phyloP scores from a whole-genome alignment of 2,329 filamentous ascomycete species.

The Xylaria digitata region DNA sequence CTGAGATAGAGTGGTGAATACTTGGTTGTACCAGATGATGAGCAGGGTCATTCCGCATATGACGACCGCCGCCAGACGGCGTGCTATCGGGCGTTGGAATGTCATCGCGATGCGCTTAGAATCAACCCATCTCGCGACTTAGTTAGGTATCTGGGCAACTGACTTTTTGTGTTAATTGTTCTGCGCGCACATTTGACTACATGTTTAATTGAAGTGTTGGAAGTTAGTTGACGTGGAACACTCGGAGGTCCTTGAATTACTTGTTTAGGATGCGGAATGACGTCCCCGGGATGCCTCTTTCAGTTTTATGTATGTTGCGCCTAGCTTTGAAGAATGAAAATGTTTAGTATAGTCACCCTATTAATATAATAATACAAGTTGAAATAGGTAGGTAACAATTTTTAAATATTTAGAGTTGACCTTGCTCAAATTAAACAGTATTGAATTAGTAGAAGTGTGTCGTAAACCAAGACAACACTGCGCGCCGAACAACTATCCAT shows the following conservation, averaged over 20 bases:
- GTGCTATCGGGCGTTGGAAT: slow-evolving; percentile 14
- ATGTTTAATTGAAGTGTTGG: not conserved
- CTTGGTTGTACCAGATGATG: slow-evolving; percentile 30
- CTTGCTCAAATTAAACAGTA: too few species aligned
- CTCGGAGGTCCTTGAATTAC: slow-evolving; percentile 1
- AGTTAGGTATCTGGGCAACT: too few species aligned
- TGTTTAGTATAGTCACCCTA: not conserved
- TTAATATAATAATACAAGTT: not conserved
- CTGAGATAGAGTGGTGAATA: not conserved
- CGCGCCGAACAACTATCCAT: too few species aligned
- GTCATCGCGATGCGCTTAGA: slow-evolving; percentile 16
- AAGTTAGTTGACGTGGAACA: not conserved
- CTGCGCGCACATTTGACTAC: not conserved
- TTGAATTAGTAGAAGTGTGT: too few species aligned
- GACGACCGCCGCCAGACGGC: slow-evolving; percentile 18
- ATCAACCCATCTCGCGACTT: not conserved
- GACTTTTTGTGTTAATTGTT: not conserved
- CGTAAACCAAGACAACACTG: too few species aligned
- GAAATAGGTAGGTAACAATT: too few species aligned
- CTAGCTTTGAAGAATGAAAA: not conserved
- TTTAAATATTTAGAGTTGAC: too few species aligned
- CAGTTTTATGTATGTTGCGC: not conserved
- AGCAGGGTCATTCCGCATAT: slow-evolving; percentile 9
- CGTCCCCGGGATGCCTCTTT: slow-evolving; percentile 31
- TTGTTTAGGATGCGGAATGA: slow-evolving; percentile 22